Base-by-base conservation (phyloP, 1,139 yeast genomes). In the Debaryomyces coudertii region DNA sequence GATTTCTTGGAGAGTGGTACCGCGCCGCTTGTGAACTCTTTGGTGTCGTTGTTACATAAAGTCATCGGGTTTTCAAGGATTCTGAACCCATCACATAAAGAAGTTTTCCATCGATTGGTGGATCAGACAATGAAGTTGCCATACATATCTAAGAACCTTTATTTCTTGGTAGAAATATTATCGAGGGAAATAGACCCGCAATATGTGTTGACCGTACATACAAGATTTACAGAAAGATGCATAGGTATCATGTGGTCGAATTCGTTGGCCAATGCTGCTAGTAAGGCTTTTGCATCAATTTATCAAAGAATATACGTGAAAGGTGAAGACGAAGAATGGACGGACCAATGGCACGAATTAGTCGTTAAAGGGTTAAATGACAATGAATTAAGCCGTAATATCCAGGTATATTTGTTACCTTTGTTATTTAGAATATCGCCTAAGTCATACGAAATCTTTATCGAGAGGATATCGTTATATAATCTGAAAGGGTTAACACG, bases 1-100 rank as follows among this genome's bases (percentile, higher is more conserved):
- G 90, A 83, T 52, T 83, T 81, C 56, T 82, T 90, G 82, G 82
- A 82, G 44, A 87, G 83, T 44, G 79, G 89, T 1, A 83, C 87
- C 4, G 82, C 88, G 1, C 83, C 95, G 0, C 65, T 87, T 29
- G 82, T 85, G 5, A 87, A 85, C 53, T 85, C 95, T 0, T 63
- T 88, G 43, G 76, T 73, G 46, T 87, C 82, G 34, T 60, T 89
- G 33, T 75, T 53, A 16, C 31, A 36, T 22, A 53, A 48, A 27
- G n/a, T 54, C 24, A 31, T 54, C 30, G 41, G 22, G 12, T 50
- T 47, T 39, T n/a, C 65, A 7, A 63, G 60, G 15, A 34, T 50
- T 2, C 40, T 44, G 9, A 57, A 55, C 4, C 24, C 31, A 12
- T 15, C 11, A 11, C 20, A 25, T 22, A 14, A 20, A 6, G 16